Conservation (phyloP, 495 filamentous ascomycete genomes). For the Achaetomiella virescens region DNA sequence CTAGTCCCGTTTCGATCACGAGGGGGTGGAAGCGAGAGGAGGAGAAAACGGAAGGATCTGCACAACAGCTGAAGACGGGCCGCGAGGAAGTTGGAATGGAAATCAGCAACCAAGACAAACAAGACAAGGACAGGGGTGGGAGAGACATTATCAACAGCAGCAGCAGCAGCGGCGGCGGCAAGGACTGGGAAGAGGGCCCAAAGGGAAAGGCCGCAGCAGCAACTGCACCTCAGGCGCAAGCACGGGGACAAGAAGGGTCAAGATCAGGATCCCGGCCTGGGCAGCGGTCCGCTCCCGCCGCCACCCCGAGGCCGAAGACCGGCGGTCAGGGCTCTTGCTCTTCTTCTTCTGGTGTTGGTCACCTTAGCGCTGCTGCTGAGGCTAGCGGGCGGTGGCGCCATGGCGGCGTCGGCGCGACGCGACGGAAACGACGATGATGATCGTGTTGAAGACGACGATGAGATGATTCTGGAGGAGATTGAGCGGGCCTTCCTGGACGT, state of each 20-base stretch:
- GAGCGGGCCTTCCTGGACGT: conserved; percentile 58
- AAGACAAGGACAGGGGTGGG: not conserved
- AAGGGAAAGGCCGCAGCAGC: too few species aligned
- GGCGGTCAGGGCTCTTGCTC: conserved; percentile 14
- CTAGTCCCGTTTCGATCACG: conserved; percentile 3
- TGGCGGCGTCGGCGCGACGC: conserved; percentile 2
- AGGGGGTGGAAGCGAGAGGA: not conserved
- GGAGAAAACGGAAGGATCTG: conserved; percentile 11
- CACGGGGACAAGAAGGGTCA: conserved; percentile 1
- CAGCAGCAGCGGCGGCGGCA: conserved; percentile 10
- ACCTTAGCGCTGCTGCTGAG: not conserved
- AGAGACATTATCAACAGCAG: conserved; percentile 17
- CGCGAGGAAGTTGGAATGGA: not conserved
- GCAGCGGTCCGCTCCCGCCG: conserved; percentile 16
- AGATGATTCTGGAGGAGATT: conserved; percentile 40
- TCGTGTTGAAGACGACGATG: conserved; percentile 27
- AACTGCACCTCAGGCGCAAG: not conserved
- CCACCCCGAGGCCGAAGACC: conserved; percentile 13
- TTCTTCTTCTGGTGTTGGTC: not conserved
- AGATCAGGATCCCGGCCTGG: conserved; percentile 9
- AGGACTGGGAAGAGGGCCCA: conserved; percentile 1
- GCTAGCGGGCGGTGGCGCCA: not conserved
- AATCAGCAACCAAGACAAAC: not conserved
- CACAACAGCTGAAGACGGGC: conserved; percentile 4
- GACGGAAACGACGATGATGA: not conserved